A percentile compares a stretch with the other conserved stretches of the same genome.
These are phyloP conservation scores for Carex cristatella DNA, from an alignment of 176 grass and related monocot species.

Conservation along the genomic window DNA sequence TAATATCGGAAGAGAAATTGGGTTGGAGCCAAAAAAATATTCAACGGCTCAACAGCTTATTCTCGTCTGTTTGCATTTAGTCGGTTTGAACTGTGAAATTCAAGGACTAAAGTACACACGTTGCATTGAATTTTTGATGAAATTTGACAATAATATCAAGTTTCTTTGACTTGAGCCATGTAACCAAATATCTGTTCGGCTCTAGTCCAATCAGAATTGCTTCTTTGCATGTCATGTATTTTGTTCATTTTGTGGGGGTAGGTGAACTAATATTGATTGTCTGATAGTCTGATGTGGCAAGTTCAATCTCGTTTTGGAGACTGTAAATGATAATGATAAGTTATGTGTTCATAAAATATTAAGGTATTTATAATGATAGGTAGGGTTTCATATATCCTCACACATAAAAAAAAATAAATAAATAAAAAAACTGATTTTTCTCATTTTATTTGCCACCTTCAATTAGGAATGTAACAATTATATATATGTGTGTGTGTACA, in stretches of 20 bases:
- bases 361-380: too few species aligned
- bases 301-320: not conserved
- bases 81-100: not conserved
- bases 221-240: not conserved
- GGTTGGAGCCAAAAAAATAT: not conserved
- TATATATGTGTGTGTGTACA: too few species aligned
- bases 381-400: too few species aligned
- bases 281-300: not conserved
- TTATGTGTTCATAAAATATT: too few species aligned
- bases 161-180: slow-evolving; percentile 2
- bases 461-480: too few species aligned
- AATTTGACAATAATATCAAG: not conserved
- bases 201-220: not conserved
- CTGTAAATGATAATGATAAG: too few species aligned
- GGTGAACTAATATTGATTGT: slow-evolving; percentile 6
- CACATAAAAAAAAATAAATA: too few species aligned
- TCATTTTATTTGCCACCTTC: too few species aligned
- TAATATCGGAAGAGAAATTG: not conserved
- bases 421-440: too few species aligned
- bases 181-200: slow-evolving; percentile 8
- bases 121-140: not conserved
- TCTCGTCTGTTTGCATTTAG: not conserved
- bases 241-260: slow-evolving; percentile 8
- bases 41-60: not conserved
- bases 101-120: not conserved